Percentiles rank a stretch among this genome's conserved stretches.
Evolutionary conservation across 169 alveolate genomes (phyloP).

Genomic region (Plasmodium fragile): DNA sequence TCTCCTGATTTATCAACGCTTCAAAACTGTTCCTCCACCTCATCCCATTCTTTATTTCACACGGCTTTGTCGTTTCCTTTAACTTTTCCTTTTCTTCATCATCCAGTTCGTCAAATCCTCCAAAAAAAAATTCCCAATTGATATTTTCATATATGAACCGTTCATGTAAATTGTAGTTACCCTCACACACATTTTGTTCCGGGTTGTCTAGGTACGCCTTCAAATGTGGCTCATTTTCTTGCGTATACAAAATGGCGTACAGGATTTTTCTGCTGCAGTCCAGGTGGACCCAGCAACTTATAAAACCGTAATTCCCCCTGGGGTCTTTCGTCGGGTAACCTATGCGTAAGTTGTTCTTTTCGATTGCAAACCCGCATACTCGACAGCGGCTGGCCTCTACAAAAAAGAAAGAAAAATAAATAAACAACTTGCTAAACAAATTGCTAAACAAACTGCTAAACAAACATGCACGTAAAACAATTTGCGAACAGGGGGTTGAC

Average conservation of each 20-base stretch:
- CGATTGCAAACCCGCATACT: conserved; percentile 72
- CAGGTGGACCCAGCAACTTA: conserved; percentile 77
- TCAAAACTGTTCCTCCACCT: conserved; percentile 34
- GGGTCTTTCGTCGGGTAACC: conserved; percentile 80
- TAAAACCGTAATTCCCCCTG: conserved; percentile 78
- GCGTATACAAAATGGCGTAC: conserved; percentile 27
- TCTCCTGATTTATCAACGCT: conserved; percentile 45
- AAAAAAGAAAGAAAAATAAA: background rate
- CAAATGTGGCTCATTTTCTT: conserved; percentile 27
- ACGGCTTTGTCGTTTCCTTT: conserved; percentile 33
- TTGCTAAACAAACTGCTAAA: too few species aligned
- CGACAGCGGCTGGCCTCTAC: conserved; percentile 74
- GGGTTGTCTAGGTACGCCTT: conserved; percentile 14
- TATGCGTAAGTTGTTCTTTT: conserved; percentile 57
- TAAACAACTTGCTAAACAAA: background rate
- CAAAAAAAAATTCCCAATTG: conserved; percentile 66
- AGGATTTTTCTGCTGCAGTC: conserved; percentile 77
- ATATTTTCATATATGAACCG: conserved; percentile 24
- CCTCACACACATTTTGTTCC: background rate
- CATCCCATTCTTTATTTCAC: background rate
- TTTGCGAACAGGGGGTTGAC: background rate
- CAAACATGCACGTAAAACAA: background rate
- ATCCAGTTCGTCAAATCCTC: conserved; percentile 38
- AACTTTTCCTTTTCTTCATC: conserved; percentile 44
- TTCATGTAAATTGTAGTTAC: conserved; percentile 15